phyloP scores from a whole-genome alignment of 768 basidiomycete species.

The Solioccasus polychromus region DNA sequence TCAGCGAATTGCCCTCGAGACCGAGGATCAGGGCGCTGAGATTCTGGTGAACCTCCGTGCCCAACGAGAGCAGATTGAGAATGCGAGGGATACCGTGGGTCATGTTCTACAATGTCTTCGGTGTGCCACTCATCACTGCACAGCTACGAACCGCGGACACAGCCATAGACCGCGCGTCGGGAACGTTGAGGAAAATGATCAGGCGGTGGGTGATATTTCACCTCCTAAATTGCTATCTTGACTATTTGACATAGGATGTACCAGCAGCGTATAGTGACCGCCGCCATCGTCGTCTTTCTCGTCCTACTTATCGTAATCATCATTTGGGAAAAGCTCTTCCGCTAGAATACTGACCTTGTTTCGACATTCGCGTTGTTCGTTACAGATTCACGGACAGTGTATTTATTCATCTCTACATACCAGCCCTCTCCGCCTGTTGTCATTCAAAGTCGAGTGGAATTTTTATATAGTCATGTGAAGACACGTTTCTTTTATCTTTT shows the following conservation, averaged over 20 bases:
- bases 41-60: conserved; percentile 80
- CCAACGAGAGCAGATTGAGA: conserved; percentile 94
- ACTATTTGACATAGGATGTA: conserved; percentile 73
- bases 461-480: conserved; percentile 34
- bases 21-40: conserved; percentile 92
- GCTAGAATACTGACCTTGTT: conserved; percentile 25
- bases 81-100: conserved; percentile 83
- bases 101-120: background rate
- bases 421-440: conserved; percentile 1
- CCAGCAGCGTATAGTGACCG: conserved; percentile 89
- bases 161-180: conserved; percentile 87
- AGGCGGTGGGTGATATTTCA: conserved; percentile 60
- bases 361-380: conserved; percentile 16
- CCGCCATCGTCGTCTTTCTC: conserved; percentile 80
- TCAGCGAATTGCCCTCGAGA: conserved; percentile 91
- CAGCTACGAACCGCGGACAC: conserved; percentile 85
- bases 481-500: conserved; percentile 24
- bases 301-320: conserved; percentile 80
- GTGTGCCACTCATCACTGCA: background rate
- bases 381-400: conserved; percentile 15
- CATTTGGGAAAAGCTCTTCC: conserved; percentile 72
- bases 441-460: background rate
- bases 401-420: conserved; percentile 28
- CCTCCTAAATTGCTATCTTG: conserved; percentile 7
- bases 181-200: conserved; percentile 94